Evolutionary conservation across 306 rosid genomes (phyloP).

Genomic region (Canavalia ensiformis): DNA sequence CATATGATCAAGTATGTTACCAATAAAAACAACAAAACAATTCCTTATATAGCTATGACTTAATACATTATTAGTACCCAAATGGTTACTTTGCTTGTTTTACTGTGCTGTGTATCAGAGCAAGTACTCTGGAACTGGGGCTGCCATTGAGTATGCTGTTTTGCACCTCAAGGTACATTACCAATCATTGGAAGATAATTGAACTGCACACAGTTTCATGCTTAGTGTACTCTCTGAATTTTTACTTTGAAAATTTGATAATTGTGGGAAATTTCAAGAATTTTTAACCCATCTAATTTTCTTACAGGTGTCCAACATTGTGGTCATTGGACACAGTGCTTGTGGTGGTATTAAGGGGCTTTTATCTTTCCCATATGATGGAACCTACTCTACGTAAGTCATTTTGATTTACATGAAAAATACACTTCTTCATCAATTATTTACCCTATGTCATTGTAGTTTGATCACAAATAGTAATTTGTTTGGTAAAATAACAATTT

Average conservation of each 20-base stretch:
- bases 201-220: neutral
- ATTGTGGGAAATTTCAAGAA: neutral
- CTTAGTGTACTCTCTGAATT: neutral
- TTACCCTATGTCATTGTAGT: neutral
- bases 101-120: slow-evolving; percentile 49
- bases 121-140: slow-evolving; percentile 73
- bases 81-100: slow-evolving; percentile 21
- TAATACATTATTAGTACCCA: neutral
- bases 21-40: neutral
- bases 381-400: slow-evolving; percentile 74
- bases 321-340: slow-evolving; percentile 83
- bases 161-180: slow-evolving; percentile 86
- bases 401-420: neutral
- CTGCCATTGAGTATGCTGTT: slow-evolving; percentile 93
- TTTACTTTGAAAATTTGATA: neutral
- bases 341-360: slow-evolving; percentile 98
- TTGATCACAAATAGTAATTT: neutral
- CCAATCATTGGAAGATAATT: slow-evolving; percentile 28
- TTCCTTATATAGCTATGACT: neutral
- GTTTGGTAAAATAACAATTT: neutral
- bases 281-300: neutral
- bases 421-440: neutral
- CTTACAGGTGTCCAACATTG: slow-evolving; percentile 76
- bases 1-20: slow-evolving; percentile 68
- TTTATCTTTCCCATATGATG: slow-evolving; percentile 70